Percentiles rank a stretch among this genome's conserved stretches.
phyloP scores from a whole-genome alignment of 2,329 filamentous ascomycete species.

The Xylariaceae sp. region DNA sequence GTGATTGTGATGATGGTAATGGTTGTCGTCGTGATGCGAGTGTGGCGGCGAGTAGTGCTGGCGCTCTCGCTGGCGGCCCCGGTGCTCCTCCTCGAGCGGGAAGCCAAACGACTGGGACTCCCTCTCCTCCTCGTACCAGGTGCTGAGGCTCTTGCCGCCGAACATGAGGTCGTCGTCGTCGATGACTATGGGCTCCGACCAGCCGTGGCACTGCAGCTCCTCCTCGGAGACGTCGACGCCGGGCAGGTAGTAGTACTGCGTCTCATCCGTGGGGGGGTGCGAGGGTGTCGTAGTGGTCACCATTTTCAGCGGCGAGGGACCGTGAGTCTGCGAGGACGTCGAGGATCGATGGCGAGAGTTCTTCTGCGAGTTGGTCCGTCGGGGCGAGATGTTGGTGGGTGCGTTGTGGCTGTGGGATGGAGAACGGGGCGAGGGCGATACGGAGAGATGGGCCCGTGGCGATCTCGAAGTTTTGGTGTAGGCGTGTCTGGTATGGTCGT shows the following conservation, averaged over 20 bases:
- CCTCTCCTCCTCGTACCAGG: constrained; percentile 59
- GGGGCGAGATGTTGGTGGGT: constrained; percentile 20
- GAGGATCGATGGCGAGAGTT: constrained; percentile 9
- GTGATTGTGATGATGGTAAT: constrained; percentile 1
- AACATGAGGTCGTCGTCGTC: constrained; percentile 60
- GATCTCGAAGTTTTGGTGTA: not conserved
- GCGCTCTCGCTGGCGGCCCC: constrained; percentile 38
- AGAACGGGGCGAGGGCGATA: constrained; percentile 18
- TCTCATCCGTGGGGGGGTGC: constrained; percentile 24
- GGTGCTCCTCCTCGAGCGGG: constrained; percentile 38
- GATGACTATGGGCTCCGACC: constrained; percentile 54
- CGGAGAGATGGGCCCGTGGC: constrained; percentile 24
- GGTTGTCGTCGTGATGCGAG: constrained; percentile 4
- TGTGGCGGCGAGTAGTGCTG: constrained; percentile 12
- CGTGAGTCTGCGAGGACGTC: constrained; percentile 21
- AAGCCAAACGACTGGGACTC: constrained; percentile 40
- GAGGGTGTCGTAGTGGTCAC: constrained; percentile 27
- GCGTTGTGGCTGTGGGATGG: constrained; percentile 15
- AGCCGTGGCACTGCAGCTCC: constrained; percentile 31
- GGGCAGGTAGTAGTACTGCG: constrained; percentile 29
- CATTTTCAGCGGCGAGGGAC: constrained; percentile 33
- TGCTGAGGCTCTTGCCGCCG: constrained; percentile 55
- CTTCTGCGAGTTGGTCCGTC: constrained; percentile 10
- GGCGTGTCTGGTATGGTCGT: constrained; percentile 25
- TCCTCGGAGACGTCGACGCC: constrained; percentile 19